Evolutionary conservation across 2,329 filamentous ascomycete genomes (phyloP), one percentile per base, ranked within the genome.

Genomic region (Fusarium albosuccineum): DNA sequence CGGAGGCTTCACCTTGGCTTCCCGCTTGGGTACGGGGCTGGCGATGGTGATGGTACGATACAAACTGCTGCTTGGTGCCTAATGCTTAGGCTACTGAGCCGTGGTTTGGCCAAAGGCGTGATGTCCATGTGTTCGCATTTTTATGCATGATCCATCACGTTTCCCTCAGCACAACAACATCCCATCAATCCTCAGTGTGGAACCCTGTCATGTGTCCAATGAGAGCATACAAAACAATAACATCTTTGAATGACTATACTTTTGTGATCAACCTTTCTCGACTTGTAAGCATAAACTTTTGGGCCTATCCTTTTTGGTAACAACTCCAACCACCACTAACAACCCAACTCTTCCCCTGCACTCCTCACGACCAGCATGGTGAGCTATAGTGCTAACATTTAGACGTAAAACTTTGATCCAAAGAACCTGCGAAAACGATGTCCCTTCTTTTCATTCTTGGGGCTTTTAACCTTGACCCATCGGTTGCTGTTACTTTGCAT

Each of bases 381-480:
- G 22, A 22, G 22, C 22, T 22, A 22, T 22, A 5, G 22, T 22
- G 22, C 22, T 22, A 22, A 22, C 22, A 22, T 22, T 22, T 34
- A 14, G 13, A 52, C n/a, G 33, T 14, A 10, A 27, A 10, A 14
- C 22, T 40, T 13, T 69, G n/a, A 84, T 52, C 80, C 80, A 69
- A 85, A 85, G 55, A 84, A 75, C 56, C 76, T 82, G 40, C 82
- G 80, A 55, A 83, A 76, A 9, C 81, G 78, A 58, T 80, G 78
- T 16, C 79, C 76, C 27, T 57, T 68, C 48, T 53, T 50, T 50
- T 53, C 53, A n/a, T 26, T 37, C 41, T 17, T 39, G 5, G 30
- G 29, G 16, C 41, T 41, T 53, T 52, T 49, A 16, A 78, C 75
- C 60, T 74, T 79, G 26, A 75, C 69, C 81, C 80, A 81, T 55